These are phyloP conservation scores for Aureobasidium sp. DNA, from an alignment of 2,329 filamentous ascomycete species.

Conservation along the genomic window DNA sequence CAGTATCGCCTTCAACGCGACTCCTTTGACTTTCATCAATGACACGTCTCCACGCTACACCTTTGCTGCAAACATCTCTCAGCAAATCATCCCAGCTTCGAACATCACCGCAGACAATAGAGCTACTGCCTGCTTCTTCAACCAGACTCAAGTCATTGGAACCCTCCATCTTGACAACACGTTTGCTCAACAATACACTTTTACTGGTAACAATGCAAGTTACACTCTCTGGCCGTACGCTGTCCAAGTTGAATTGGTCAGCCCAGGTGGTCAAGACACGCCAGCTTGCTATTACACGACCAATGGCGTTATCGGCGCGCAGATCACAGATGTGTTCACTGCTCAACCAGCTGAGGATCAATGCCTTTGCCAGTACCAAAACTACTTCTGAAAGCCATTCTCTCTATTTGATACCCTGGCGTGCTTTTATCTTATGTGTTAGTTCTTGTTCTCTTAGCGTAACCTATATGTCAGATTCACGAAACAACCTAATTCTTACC, in stretches of 20 bases:
- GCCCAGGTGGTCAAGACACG: slow-evolving; percentile 41
- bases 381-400: slow-evolving; percentile 21
- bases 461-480: not conserved
- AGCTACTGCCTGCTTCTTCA: slow-evolving; percentile 52
- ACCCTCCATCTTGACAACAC: slow-evolving; percentile 45
- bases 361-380: slow-evolving; percentile 44
- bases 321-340: slow-evolving; percentile 30
- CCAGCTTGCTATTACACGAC: slow-evolving; percentile 48
- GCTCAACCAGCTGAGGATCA: slow-evolving; percentile 30
- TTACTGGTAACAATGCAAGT: slow-evolving; percentile 16
- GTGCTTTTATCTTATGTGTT: not conserved
- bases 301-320: slow-evolving; percentile 32
- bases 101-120: slow-evolving; percentile 39
- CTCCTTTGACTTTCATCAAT: slow-evolving; percentile 45
- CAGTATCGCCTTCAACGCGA: slow-evolving; percentile 49
- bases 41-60: slow-evolving; percentile 47
- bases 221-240: slow-evolving; percentile 52
- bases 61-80: slow-evolving; percentile 50
- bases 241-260: slow-evolving; percentile 49
- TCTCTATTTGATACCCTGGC: not conserved
- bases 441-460: not conserved
- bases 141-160: slow-evolving; percentile 48
- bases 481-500: not conserved
- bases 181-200: slow-evolving; percentile 19
- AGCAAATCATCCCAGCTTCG: slow-evolving; percentile 45